Base-by-base conservation (phyloP, 768 basidiomycete species). In the Naematelia aurantialba region DNA sequence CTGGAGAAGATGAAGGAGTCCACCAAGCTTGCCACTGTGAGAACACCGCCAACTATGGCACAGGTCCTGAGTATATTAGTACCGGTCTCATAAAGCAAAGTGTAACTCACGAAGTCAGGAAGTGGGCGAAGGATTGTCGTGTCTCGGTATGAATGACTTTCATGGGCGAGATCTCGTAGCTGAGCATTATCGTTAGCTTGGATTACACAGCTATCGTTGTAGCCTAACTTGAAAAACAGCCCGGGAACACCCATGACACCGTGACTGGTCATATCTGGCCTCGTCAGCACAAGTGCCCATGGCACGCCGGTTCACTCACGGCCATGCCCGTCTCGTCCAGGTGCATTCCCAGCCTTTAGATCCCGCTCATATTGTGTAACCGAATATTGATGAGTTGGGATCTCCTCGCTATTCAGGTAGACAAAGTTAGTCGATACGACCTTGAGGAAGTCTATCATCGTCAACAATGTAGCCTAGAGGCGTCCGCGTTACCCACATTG, bases 91-190 rank as follows among this genome's bases (percentile, higher is more conserved):
- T n/a, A n/a, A n/a, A n/a, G n/a, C n/a, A n/a, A n/a, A n/a, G n/a
- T n/a, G n/a, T n/a, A 56, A 82, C 91, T 72, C 72, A 93, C 89
- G 93, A 97, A 45, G 96, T 97, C 25, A 98, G 79, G 82, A 98
- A 98, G 79, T 99, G 96, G 1, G 96, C 94, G 76, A 98, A 94
- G 0, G 90, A 89, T 77, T 98, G 93, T 56, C 91, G 83, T 30
- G 84, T 87, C 74, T 98, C 94, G 11, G 84, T 83, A 75, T 97
- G 92, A 22, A 92, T 87, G 52, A 99, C 88, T 50, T 89, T 87
- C 70, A 99, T 92, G 12, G 93, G 94, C 17, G 92, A 96, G 72
- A 97, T 96, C 75, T 98, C 93, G 76, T 89, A 96, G 80, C 91
- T 96, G 82, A 24, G 45, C 25, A 27, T 53, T 49, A 52, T 27